These are phyloP conservation scores for Phylloporus sp. DNA, from an alignment of 768 basidiomycete species.

Conservation along the genomic window DNA sequence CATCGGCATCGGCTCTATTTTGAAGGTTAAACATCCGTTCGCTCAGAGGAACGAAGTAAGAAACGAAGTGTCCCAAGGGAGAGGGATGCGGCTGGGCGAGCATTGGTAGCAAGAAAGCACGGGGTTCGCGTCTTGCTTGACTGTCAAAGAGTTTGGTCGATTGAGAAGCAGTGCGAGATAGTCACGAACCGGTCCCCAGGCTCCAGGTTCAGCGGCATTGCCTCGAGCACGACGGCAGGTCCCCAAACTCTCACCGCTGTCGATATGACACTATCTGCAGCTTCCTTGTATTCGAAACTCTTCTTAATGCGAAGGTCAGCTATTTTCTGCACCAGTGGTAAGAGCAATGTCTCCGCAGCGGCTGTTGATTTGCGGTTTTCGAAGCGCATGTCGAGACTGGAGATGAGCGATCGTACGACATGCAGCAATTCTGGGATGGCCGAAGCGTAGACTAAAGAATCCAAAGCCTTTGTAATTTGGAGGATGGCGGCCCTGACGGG, in stretches of 20 bases:
- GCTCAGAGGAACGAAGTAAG: constrained; percentile 89
- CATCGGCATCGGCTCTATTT: constrained; percentile 69
- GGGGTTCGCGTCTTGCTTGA: constrained; percentile 70
- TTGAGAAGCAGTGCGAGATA: background rate
- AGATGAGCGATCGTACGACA: constrained; percentile 65
- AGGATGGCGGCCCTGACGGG: constrained; percentile 58
- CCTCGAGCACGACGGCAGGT: constrained; percentile 67
- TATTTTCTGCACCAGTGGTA: constrained; percentile 64
- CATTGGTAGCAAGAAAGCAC: constrained; percentile 88
- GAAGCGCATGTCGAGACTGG: constrained; percentile 50
- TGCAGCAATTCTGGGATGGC: constrained; percentile 77
- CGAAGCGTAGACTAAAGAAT: constrained; percentile 66
- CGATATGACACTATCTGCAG: constrained; percentile 72
- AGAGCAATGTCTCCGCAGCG: constrained; percentile 65
- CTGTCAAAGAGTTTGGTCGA: constrained; percentile 34
- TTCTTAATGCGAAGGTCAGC: constrained; percentile 72
- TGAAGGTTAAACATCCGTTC: constrained; percentile 90
- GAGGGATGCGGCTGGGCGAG: constrained; percentile 78
- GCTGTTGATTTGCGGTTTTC: constrained; percentile 39
- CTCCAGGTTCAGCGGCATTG: constrained; percentile 83
- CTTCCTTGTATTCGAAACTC: constrained; percentile 87
- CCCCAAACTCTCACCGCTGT: constrained; percentile 83
- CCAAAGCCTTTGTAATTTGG: constrained; percentile 62
- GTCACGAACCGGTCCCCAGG: constrained; percentile 64
- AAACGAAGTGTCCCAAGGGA: constrained; percentile 77